Conservation (phyloP, 768 basidiomycete genomes). For the Tephrocybe sp. region DNA sequence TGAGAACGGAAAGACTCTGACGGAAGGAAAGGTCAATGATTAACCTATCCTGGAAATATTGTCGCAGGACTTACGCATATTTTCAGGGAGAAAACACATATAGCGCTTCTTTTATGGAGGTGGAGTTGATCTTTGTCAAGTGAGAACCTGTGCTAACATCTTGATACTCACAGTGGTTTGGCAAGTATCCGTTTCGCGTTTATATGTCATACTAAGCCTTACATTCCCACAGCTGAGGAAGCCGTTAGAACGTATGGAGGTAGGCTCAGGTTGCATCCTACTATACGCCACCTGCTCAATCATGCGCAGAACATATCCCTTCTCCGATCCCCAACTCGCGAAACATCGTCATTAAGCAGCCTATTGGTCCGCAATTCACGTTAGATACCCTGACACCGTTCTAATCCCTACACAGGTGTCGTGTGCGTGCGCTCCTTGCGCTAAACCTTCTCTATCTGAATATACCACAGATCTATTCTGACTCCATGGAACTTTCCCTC, state of each 20-base stretch:
- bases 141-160: background rate
- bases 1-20: slow-evolving; percentile 93
- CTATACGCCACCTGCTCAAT: background rate
- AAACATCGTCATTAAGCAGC: slow-evolving; percentile 92
- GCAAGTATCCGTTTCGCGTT: slow-evolving; percentile 34
- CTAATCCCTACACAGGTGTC: slow-evolving; percentile 25
- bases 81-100: slow-evolving; percentile 83
- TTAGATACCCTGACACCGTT: background rate
- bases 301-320: slow-evolving; percentile 71
- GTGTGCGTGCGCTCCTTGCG: slow-evolving; percentile 30
- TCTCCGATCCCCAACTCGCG: slow-evolving; percentile 65
- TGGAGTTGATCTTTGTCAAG: slow-evolving; percentile 24
- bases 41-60: background rate
- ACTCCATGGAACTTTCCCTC: slow-evolving; percentile 96
- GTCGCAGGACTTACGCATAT: slow-evolving; percentile 2
- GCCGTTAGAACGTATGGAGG: slow-evolving; percentile 91
- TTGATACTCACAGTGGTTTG: slow-evolving; percentile 65
- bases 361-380: slow-evolving; percentile 54
- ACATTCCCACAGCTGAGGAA: slow-evolving; percentile 67
- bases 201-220: background rate
- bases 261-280: slow-evolving; percentile 24
- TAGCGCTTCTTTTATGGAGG: slow-evolving; percentile 82
- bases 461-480: slow-evolving; percentile 57
- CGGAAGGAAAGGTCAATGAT: slow-evolving; percentile 67
- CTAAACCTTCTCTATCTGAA: slow-evolving; percentile 1